phyloP scores from a whole-genome alignment of 441 rosid genomes.

The Hura crepitans region DNA sequence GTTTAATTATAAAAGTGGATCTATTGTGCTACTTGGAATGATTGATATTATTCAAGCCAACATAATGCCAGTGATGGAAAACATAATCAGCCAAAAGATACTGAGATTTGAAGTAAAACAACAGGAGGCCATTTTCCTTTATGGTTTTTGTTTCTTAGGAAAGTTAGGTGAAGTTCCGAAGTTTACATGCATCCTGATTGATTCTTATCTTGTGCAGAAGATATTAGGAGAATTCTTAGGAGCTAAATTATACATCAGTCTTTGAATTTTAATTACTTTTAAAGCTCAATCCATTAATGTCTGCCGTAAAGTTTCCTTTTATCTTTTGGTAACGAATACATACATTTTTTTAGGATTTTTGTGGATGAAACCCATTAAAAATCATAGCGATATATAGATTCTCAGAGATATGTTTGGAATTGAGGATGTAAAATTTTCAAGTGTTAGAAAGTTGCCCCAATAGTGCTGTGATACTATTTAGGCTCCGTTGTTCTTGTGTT shows the following conservation, averaged over 20 bases:
- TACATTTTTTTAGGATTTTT: not conserved
- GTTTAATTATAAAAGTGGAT: not conserved
- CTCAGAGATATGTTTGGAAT: not conserved
- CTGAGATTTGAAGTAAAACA: not conserved
- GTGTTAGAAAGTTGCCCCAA: not conserved
- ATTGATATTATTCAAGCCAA: not conserved
- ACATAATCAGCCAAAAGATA: not conserved
- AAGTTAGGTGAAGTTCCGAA: not conserved
- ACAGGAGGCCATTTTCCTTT: not conserved
- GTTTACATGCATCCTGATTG: not conserved
- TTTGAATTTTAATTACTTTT: not conserved
- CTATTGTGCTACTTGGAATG: not conserved
- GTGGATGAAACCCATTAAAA: not conserved
- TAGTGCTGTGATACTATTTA: not conserved
- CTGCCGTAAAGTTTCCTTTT: not conserved
- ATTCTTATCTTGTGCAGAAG: slow-evolving; percentile 1
- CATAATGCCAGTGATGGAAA: not conserved
- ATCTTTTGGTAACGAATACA: not conserved
- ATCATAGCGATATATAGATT: not conserved
- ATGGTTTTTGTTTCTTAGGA: not conserved
- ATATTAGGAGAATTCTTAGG: not conserved
- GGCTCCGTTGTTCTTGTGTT: slow-evolving; percentile 9
- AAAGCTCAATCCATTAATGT: not conserved
- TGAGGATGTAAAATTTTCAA: not conserved
- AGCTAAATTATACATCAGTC: not conserved